phyloP scores from a whole-genome alignment of 495 filamentous ascomycete species.

The Hypoxylon fragiforme region DNA sequence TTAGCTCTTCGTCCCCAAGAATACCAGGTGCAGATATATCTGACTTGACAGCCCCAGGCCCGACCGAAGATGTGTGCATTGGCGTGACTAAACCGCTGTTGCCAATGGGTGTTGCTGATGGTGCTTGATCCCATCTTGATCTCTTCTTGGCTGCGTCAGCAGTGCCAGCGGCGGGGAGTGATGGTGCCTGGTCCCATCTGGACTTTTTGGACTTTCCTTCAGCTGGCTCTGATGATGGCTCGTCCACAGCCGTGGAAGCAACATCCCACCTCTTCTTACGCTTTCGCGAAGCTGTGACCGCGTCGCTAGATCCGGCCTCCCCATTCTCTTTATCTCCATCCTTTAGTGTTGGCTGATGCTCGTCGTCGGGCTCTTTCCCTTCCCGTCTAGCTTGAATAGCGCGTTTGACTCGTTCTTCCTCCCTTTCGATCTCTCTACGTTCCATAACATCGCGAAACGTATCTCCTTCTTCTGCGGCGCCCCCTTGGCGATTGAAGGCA shows the following conservation, averaged over 20 bases:
- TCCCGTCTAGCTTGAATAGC: conserved; percentile 74
- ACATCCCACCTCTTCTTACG: conserved; percentile 96
- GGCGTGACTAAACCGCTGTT: conserved; percentile 82
- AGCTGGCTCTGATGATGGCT: conserved; percentile 50
- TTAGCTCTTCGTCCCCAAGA: conserved; percentile 90
- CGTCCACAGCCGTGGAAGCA: conserved; percentile 52
- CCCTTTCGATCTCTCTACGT: conserved; percentile 84
- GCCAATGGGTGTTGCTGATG: conserved; percentile 80
- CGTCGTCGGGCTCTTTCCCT: conserved; percentile 56
- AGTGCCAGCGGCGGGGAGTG: conserved; percentile 54
- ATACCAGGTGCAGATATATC: conserved; percentile 78
- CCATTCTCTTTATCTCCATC: conserved; percentile 72
- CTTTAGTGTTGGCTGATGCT: conserved; percentile 70
- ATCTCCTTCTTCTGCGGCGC: conserved; percentile 60
- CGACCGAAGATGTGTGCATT: conserved; percentile 70
- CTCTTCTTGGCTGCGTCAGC: conserved; percentile 66
- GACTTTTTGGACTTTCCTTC: conserved; percentile 72
- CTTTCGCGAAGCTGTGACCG: conserved; percentile 67
- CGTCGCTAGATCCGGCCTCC: conserved; percentile 68
- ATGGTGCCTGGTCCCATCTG: conserved; percentile 87
- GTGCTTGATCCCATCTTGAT: conserved; percentile 90
- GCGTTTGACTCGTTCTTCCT: conserved; percentile 85
- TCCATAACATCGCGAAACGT: conserved; percentile 94
- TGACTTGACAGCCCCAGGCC: conserved; percentile 64
- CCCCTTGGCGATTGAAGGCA: conserved; percentile 76